These are phyloP conservation scores for Pseudozyma sp. DNA, from an alignment of 1,284 basidiomycete species.

Conservation along the genomic window DNA sequence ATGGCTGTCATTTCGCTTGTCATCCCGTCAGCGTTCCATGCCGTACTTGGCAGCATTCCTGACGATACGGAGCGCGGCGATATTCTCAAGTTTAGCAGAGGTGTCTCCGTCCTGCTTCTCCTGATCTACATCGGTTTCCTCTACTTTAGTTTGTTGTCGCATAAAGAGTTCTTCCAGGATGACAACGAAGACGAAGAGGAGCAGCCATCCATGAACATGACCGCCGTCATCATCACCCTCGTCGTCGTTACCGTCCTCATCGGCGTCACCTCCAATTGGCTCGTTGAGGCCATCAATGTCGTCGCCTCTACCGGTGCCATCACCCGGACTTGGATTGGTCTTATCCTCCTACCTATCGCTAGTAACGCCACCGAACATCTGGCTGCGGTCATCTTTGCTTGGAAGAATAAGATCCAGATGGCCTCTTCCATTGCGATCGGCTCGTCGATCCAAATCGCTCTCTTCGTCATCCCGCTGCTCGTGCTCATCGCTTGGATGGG, in stretches of 20 bases:
- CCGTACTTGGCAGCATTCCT: constrained; percentile 50
- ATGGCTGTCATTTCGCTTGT: constrained; percentile 65
- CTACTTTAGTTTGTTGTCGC: constrained; percentile 49
- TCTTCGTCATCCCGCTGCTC: constrained; percentile 61
- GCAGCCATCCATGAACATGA: constrained; percentile 55
- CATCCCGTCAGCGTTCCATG: constrained; percentile 62
- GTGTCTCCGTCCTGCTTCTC: constrained; percentile 54
- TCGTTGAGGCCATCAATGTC: constrained; percentile 56
- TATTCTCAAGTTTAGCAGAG: constrained; percentile 58
- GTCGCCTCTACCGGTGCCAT: constrained; percentile 45
- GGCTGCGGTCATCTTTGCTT: constrained; percentile 57
- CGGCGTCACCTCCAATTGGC: constrained; percentile 64
- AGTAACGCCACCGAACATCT: constrained; percentile 60
- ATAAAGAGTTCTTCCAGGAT: constrained; percentile 58
- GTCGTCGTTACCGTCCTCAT: constrained; percentile 53
- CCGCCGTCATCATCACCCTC: constrained; percentile 43
- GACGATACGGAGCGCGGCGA: constrained; percentile 53
- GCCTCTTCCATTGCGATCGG: constrained; percentile 59
- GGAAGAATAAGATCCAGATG: constrained; percentile 63
- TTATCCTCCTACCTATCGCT: constrained; percentile 59
- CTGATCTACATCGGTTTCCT: constrained; percentile 63
- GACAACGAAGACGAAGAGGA: constrained; percentile 55
- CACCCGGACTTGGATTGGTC: constrained; percentile 57
- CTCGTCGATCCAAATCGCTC: constrained; percentile 60
- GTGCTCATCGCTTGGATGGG: constrained; percentile 63